Base-by-base conservation (phyloP, 371 early-diverging fungal genomes). In the Mucor saturninus region DNA sequence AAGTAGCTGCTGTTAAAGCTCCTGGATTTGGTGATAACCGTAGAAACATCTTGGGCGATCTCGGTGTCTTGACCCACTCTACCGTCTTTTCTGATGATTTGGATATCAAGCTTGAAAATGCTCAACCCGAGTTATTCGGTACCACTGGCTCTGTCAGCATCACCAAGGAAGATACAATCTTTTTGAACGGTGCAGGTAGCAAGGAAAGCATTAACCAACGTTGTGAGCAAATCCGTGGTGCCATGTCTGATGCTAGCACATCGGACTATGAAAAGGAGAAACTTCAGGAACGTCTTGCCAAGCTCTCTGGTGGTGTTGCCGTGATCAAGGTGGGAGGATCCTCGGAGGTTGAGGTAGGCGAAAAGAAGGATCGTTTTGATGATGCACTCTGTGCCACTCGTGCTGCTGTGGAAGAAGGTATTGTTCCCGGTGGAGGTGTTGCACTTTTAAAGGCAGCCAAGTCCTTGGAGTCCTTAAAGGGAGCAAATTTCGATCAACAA, bases 1-100 rank as follows among this genome's bases (percentile, higher is more conserved):
- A 93, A 77, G 97, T 98, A 39, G 90, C 90, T 70, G 94, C 94
- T 54, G 97, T 98, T 81, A 98, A 98, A 89, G 97, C 98, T 6
- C 98, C 98, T 59, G 98, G 98, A 38, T 98, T 98, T 59, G 98
- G 98, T 79, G 98, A 98, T 83, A 98, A 98, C 93, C 94, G 98
- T 79, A 97, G 97, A 88, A 92, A 94, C 49, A 97, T 96, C 66
- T 84, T 98, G 51, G 96, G 96, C 58, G 98, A 98, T 81, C 88
- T 98, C 67, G 98, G 95, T 67, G 91, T 96, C 67, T 82, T 98
- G 67, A 98, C 98, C 61, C 90, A 95, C 76, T 90, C 89, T 59
- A 91, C 93, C 49, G 98, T 98, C 61, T 98, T 98, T 83, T 89
- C 90, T 54, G 96, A 96, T 71, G 98, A 98, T 64, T 83, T 97